A percentile compares a stretch with the other conserved stretches of the same genome.
Conservation (phyloP, 345 rosid genomes). For the Sonneratia caseolaris region DNA sequence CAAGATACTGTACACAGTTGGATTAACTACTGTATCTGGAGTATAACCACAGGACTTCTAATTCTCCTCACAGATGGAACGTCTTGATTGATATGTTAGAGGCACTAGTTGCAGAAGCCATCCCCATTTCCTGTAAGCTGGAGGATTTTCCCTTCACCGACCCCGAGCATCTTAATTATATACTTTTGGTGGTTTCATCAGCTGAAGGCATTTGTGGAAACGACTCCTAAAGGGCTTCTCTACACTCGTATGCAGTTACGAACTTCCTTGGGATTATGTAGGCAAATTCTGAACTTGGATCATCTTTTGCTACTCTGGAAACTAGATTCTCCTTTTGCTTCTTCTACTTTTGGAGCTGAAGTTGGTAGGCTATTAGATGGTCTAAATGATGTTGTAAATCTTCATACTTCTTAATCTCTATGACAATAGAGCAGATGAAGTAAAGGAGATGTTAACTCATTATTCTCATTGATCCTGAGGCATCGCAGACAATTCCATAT, state of each 20-base stretch:
- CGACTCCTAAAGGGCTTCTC: not conserved
- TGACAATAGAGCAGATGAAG: constrained; percentile 31
- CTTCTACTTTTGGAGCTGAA: not conserved
- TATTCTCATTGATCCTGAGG: no score
- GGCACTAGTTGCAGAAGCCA: not conserved
- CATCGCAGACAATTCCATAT: no score
- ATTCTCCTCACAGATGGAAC: constrained; percentile 57
- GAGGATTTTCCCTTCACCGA: not conserved
- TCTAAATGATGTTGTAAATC: no score
- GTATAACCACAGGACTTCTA: not conserved
- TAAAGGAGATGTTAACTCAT: no score
- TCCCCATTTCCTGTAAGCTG: not conserved
- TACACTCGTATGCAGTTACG: not conserved
- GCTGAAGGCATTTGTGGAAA: not conserved
- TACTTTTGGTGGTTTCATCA: not conserved
- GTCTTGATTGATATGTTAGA: constrained; percentile 46
- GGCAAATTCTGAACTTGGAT: not conserved
- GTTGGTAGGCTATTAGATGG: no score
- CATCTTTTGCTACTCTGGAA: not conserved
- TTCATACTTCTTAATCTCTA: no score
- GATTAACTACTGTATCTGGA: constrained; percentile 11
- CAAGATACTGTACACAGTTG: not conserved
- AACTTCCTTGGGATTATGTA: no score
- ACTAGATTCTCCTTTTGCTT: not conserved
- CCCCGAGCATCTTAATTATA: not conserved